Conservation (phyloP, 2,329 filamentous ascomycete species). For the Aspergillus transmontanensis region DNA sequence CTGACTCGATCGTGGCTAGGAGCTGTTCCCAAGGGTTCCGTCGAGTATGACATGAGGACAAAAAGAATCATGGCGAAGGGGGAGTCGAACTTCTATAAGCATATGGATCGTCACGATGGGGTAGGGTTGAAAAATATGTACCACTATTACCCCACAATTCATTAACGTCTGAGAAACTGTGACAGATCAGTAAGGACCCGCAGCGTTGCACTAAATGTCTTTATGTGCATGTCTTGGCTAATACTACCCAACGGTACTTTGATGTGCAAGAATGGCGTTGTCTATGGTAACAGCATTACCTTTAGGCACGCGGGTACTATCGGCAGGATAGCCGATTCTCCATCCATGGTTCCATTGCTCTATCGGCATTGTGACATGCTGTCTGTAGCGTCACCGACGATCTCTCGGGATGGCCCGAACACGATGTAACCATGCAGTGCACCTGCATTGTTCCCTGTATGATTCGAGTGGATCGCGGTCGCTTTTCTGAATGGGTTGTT, state of each 20-base stretch:
- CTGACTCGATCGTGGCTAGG: not conserved
- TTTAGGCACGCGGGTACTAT: not conserved
- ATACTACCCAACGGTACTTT: not conserved
- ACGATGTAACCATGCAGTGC: slow-evolving; percentile 9
- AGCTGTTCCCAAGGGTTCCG: not conserved
- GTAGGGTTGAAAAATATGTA: too few relatives aligned
- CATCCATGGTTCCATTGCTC: not conserved
- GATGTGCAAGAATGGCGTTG: too few relatives aligned
- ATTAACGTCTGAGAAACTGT: not conserved
- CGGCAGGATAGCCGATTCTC: not conserved
- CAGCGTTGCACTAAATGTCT: not conserved
- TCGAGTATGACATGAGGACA: not conserved
- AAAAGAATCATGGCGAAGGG: not conserved
- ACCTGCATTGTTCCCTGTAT: not conserved
- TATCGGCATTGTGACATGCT: slow-evolving; percentile 5
- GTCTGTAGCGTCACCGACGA: not conserved
- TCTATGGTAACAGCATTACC: not conserved
- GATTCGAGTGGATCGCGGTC: too few relatives aligned
- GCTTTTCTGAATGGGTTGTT: not conserved
- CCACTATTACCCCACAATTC: too few relatives aligned
- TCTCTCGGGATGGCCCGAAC: not conserved
- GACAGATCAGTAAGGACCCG: not conserved
- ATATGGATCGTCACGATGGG: not conserved
- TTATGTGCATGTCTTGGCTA: not conserved
- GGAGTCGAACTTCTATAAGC: not conserved